Evolutionary conservation across 257 asterid species (phyloP), one percentile per base, ranked within the genome.

Genomic region (Jasminum sambac): DNA sequence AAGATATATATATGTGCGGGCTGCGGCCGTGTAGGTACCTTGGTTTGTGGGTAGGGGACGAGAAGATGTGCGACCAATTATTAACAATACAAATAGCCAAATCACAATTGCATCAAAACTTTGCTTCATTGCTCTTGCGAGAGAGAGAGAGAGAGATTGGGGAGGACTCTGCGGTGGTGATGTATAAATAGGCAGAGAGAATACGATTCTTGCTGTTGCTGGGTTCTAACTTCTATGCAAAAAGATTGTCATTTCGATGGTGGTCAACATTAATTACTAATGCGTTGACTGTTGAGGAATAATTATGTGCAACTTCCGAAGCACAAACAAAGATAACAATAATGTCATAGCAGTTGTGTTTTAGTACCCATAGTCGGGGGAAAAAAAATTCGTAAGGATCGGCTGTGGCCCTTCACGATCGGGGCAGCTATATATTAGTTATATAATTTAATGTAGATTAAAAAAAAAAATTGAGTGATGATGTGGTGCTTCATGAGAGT

Each of bases 201-300:
- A 17, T 17, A 64, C 2, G 46, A 37, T 62, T 62, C 39, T 62
- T 30, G 21, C 21, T 13, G 23, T 9, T n/a, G n/a, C n/a, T n/a
- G n/a, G n/a, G n/a, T n/a, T n/a, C n/a, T n/a, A n/a, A n/a, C 21
- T 46, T 46, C 21, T 16, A 16, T 46, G 57, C 21, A 43, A 16
- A 11, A 3, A 48, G 12, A 11, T 25, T 40, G 38, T 26, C 10
- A 16, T 30, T 30, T 62, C 25, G 63, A 25, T 6, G 24, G 50
- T 21, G 63, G 76, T 63, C 69, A 36, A 58, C 43, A 50, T 50
- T 48, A 48, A n/a, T 48, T 48, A 6, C 16, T 48, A 48, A 48
- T 1, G 23, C 10, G 58, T 7, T 24, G n/a, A 13, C 14, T n/a
- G 58, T 7, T 24, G n/a, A 13, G n/a, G 65, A 39, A 37, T n/a